Conservation (phyloP, 208 protist species). For the Trypanosoma melophagium region DNA sequence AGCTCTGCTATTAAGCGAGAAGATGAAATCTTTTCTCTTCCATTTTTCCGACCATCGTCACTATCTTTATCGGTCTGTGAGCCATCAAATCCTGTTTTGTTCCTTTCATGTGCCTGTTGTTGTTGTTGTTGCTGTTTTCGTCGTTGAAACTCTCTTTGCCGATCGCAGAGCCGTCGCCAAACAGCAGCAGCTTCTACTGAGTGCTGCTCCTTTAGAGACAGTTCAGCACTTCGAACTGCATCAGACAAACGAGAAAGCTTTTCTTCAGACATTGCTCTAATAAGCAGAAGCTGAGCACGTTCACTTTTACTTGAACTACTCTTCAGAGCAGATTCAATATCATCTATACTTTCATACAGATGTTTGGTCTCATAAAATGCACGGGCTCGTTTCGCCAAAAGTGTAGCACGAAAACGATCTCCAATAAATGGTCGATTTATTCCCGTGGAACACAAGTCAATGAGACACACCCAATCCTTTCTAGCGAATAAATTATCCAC, state of each 20-base stretch:
- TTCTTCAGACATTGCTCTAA: conserved; percentile 57
- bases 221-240: conserved; percentile 42
- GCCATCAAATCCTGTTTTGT: neutral
- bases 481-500: conserved; percentile 24
- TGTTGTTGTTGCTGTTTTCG: conserved; percentile 15
- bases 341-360: conserved; percentile 64
- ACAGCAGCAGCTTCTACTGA: conserved; percentile 17
- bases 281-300: conserved; percentile 35
- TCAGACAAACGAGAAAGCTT: conserved; percentile 54
- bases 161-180: conserved; percentile 24
- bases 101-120: neutral
- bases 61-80: neutral
- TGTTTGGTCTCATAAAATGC: conserved; percentile 32
- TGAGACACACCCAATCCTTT: conserved; percentile 26
- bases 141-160: conserved; percentile 22
- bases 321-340: conserved; percentile 40
- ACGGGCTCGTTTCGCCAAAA: conserved; percentile 34
- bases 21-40: neutral
- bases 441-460: conserved; percentile 16
- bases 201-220: conserved; percentile 30
- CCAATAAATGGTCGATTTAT: conserved; percentile 23
- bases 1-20: conserved; percentile 1
- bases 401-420: conserved; percentile 22
- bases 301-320: conserved; percentile 25
- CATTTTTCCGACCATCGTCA: conserved; percentile 7